Base-by-base conservation (phyloP, 495 filamentous ascomycete species). In the Trichoderma virens region DNA sequence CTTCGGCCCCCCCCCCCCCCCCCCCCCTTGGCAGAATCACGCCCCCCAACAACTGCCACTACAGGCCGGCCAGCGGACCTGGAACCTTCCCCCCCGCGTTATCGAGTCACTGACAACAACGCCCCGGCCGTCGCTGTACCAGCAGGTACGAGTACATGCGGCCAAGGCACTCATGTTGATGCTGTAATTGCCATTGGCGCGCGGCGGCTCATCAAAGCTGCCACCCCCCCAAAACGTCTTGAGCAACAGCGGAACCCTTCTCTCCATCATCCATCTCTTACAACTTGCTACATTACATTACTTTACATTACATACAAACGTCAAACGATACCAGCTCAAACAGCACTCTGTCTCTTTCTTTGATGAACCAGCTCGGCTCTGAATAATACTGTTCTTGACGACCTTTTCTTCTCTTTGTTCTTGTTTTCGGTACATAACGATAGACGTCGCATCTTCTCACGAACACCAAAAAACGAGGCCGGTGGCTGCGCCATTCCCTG, bases 141-240 rank as follows among this genome's bases (percentile, higher is more conserved):
- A 18, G 51, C 25, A 28, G 27, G 23, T 56, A 51, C 45, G 18
- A 20, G 20, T n/a, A 56, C 27, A n/a, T 56, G 20, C 51, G 8
- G 51, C 51, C 23, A 23, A 27, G 25, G 51, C 51, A 28, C 25
- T 16, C 7, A 56, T 16, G 25, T 47, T 45, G n/a, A 56, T 28
- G 51, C 27, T 56, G 51, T 56, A 27, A 56, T 56, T 56, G 51
- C 23, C 51, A 56, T 56, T 56, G 51, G 51, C 51, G 51, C 23
- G 51, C 51, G 25, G 51, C 51, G 51, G 14, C 51, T 56, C 51
- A 56, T 56, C 51, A 56, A 56, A 56, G 51, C 51, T 56, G 51
- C 51, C 43, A 23, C 43, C 51, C 51, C 41, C 51, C 51, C 13
- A 56, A 25, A 25, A 20, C 51, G 16, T 30, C 27, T 30, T 30